Conservation (phyloP, 805 yeast species). For the Saccharomycopsis fibuligera region DNA sequence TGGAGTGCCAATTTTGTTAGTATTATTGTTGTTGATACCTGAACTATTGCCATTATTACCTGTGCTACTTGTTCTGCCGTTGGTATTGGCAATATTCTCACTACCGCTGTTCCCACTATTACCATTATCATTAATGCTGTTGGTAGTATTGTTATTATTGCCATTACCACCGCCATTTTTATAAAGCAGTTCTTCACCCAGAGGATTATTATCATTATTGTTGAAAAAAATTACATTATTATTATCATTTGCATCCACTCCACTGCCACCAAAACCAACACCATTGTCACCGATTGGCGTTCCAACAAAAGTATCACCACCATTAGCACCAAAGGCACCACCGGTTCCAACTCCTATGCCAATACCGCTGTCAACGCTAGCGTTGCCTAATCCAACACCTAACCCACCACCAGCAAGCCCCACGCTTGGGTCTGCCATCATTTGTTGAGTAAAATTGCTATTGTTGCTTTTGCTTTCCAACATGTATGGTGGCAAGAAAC, state of each 20-base stretch:
- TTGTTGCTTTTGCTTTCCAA: constrained; percentile 28
- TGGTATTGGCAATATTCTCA: too few species aligned
- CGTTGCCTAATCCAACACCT: neutral
- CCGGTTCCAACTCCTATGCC: neutral
- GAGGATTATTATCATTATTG: constrained; percentile 1
- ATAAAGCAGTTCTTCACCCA: neutral
- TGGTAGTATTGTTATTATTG: neutral
- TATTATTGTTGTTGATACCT: neutral
- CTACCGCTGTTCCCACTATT: too few species aligned
- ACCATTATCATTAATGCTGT: too few species aligned
- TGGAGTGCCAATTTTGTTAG: neutral
- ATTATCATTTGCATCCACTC: neutral
- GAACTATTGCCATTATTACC: neutral
- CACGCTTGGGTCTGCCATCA: constrained; percentile 1
- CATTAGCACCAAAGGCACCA: neutral
- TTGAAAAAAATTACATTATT: neutral
- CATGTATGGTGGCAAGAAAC: constrained; percentile 82
- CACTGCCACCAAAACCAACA: neutral
- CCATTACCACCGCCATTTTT: neutral
- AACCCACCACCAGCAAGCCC: neutral
- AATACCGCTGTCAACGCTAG: neutral
- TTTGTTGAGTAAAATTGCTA: constrained; percentile 11
- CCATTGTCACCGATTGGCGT: neutral
- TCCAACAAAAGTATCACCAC: neutral
- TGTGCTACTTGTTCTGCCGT: too few species aligned